Percentiles rank a stretch among this genome's conserved stretches.
Conservation (phyloP, 2,329 filamentous ascomycete genomes). For the Colletotrichum tropicicola region DNA sequence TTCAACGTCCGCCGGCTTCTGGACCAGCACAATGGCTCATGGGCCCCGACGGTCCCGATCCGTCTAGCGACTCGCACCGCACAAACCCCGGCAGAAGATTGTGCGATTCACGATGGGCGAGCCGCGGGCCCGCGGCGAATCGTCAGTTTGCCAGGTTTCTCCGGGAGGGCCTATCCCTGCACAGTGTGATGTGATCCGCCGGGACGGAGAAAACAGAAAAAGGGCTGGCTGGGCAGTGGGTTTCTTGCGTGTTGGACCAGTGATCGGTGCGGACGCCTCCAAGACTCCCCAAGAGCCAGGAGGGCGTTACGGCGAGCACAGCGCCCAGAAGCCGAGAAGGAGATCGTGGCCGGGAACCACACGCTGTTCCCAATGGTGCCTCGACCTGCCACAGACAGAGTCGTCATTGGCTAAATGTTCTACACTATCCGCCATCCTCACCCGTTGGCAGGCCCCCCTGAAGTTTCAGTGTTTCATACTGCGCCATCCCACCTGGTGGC, state of each 20-base stretch:
- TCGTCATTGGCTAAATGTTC: constrained; percentile 25
- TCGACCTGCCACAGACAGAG: not conserved
- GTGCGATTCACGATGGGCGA: constrained; percentile 16
- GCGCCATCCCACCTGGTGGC: constrained; percentile 29
- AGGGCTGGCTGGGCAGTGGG: constrained; percentile 3
- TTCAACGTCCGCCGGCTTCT: not conserved
- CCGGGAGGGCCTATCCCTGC: constrained; percentile 8
- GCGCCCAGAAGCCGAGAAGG: constrained; percentile 9
- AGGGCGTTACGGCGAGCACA: not conserved
- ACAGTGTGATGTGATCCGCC: constrained; percentile 21
- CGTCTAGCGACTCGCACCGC: not conserved
- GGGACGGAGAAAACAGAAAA: not conserved
- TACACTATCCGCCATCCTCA: constrained; percentile 5
- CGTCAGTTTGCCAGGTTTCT: constrained; percentile 12
- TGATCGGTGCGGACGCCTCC: constrained; percentile 1
- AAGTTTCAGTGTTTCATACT: constrained; percentile 32
- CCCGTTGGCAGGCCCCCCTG: constrained; percentile 27
- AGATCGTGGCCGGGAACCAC: too few species aligned
- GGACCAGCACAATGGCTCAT: constrained; percentile 1
- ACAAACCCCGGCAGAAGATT: constrained; percentile 18
- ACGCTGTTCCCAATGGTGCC: not conserved
- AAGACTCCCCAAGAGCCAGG: not conserved
- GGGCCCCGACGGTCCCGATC: constrained; percentile 4
- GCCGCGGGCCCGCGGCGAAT: constrained; percentile 14
- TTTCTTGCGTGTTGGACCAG: constrained; percentile 12